These are phyloP conservation scores for Tylopilus sp. DNA, from an alignment of 768 basidiomycete species.

Conservation along the genomic window DNA sequence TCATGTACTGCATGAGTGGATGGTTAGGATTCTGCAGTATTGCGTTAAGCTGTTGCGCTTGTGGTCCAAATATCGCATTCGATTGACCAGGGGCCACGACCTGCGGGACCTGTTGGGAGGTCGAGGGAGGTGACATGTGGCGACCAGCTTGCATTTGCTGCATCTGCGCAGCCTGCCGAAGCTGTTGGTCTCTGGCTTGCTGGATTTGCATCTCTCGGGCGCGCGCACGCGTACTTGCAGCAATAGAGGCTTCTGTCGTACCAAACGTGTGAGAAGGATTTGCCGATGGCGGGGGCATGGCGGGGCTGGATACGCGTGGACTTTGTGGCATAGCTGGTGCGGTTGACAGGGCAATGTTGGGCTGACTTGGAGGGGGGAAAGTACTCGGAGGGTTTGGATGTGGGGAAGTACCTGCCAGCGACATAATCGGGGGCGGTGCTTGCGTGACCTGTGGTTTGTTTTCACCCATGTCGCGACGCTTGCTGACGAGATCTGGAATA, in stretches of 20 bases:
- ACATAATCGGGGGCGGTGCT: constrained; percentile 30
- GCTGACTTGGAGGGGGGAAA: constrained; percentile 19
- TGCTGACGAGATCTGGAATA: constrained; percentile 42
- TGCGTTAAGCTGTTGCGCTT: constrained; percentile 42
- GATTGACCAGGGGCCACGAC: constrained; percentile 13
- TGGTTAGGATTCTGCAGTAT: constrained; percentile 55
- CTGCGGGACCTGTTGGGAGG: constrained; percentile 21
- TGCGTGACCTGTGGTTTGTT: constrained; percentile 45
- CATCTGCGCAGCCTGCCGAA: constrained; percentile 32
- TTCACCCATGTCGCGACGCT: constrained; percentile 71
- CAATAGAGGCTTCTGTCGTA: constrained; percentile 33
- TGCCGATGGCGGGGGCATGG: constrained; percentile 27
- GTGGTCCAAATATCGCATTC: constrained; percentile 27
- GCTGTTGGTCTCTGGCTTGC: constrained; percentile 33
- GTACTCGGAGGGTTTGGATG: constrained; percentile 23
- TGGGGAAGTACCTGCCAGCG: constrained; percentile 13
- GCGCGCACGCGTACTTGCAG: constrained; percentile 32
- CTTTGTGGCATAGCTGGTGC: constrained; percentile 24
- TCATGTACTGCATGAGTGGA: constrained; percentile 56
- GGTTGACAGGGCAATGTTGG: constrained; percentile 10
- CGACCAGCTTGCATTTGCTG: constrained; percentile 34
- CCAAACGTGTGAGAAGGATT: constrained; percentile 32
- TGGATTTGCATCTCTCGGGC: constrained; percentile 36
- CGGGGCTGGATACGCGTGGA: constrained; percentile 34
- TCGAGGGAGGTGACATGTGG: constrained; percentile 43